Evolutionary conservation across 345 rosid species (phyloP), one percentile per base, ranked within the genome.

Genomic region (Murraya koenigii): DNA sequence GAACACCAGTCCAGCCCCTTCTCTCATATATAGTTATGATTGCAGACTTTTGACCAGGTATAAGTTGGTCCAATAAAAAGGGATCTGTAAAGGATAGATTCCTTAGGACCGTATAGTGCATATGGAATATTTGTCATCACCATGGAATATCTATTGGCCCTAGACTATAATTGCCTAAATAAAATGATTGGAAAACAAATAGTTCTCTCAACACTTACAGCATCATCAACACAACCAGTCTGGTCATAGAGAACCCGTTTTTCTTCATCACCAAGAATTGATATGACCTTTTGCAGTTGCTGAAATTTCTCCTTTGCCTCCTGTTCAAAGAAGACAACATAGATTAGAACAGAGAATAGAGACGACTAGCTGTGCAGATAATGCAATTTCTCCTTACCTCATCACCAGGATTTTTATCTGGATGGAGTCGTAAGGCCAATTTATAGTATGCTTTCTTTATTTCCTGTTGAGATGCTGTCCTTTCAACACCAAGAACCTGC

Each of bases 281-380:
- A 91, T 30, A 97, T 93, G 80, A 93, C 97, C 84, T 91, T 97
- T 79, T 97, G 97, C 85, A 97, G 79, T 77, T 91, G 95, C 90
- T 97, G 98, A 83, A 94, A 94, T 60, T 94, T 97, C 84, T 91
- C 99, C 75, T 94, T 97, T 59, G 98, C 97, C 66, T 91, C 98
- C 99, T 96, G 65, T 76, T 58, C 25, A 52, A 49, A 59, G 49
- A 61, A 49, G 56, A 72, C 30, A 75, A 33, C 44, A 55, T 23
- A 66, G 28, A 39, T 69, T 75, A 25, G 28, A 66, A 65, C 1
- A 54, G 64, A 19, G 13, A 3, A 70, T 9, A 8, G n/a, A 7
- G 35, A 0, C 14, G 62, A 61, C 14, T 35, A 36, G 22, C 52
- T n/a, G 66, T 5, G 33, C 8, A 64, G 2, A 54, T 64, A 38